Conservation (phyloP, 2,329 filamentous ascomycete genomes). For the Helotiales sp. region DNA sequence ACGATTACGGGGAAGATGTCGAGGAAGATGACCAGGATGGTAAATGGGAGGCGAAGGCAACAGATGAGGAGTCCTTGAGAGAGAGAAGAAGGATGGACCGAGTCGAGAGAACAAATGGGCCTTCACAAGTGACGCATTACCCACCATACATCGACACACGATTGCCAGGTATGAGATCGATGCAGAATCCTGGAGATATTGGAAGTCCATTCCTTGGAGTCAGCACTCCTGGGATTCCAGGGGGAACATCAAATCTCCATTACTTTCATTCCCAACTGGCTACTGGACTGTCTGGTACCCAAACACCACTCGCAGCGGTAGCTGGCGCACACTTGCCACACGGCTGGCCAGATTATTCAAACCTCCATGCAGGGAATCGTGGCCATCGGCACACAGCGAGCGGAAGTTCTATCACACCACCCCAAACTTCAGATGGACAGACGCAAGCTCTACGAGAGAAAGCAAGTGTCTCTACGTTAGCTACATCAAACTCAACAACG, state of each 20-base stretch:
- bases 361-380: constrained; percentile 28
- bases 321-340: constrained; percentile 69
- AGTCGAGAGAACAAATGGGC: constrained; percentile 43
- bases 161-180: constrained; percentile 41
- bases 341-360: constrained; percentile 50
- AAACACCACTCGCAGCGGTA: constrained; percentile 80
- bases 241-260: constrained; percentile 76
- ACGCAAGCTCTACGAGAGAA: constrained; percentile 56
- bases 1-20: constrained; percentile 63
- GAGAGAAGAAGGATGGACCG: constrained; percentile 45
- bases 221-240: constrained; percentile 67
- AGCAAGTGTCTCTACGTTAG: constrained; percentile 66
- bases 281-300: constrained; percentile 72
- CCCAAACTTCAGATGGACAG: constrained; percentile 46
- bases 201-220: constrained; percentile 63
- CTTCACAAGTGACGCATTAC: constrained; percentile 28
- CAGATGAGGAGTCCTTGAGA: constrained; percentile 38
- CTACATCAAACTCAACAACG: constrained; percentile 58
- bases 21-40: constrained; percentile 53
- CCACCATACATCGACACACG: constrained; percentile 50
- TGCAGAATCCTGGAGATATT: constrained; percentile 48
- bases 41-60: constrained; percentile 30
- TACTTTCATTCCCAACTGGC: constrained; percentile 83
- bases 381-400: constrained; percentile 41
- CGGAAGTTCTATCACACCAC: constrained; percentile 40